Evolutionary conservation across 352 stramenopile genomes (phyloP), one percentile per base, ranked within the genome.

Genomic region (Aphanomyces cochlioides): DNA sequence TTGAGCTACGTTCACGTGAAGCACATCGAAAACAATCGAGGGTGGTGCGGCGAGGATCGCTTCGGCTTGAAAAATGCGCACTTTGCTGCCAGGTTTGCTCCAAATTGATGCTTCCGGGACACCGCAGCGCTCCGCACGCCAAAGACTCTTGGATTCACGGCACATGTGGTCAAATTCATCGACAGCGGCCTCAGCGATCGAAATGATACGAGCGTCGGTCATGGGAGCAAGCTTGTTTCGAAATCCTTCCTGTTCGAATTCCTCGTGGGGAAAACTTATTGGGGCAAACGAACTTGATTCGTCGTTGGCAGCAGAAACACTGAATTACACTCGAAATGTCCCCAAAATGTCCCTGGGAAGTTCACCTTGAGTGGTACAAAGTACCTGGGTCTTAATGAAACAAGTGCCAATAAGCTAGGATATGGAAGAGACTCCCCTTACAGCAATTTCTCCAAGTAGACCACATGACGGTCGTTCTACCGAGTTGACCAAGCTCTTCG

Each of bases 91-190:
- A 40, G 54, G 54, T 39, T 61, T 61, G 54, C 54, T 61, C 54
- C 54, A 61, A 37, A 61, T 61, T 12, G 54, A 43, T 5, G 54
- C 54, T 12, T 61, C 34, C 54, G 54, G 6, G 17, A 61, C 54
- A 17, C 37, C 37, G 54, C 54, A 61, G 15, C 6, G 39, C n/a
- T 61, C 54, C 19, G 13, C 43, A 37, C 28, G 54, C 54, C 54
- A 61, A 12, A 61, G 36, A 37, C 12, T 39, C 54, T 61, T 61
- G 19, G 54, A 61, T 37, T 61, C 54, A 6, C 2, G 5, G 54
- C 54, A 61, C 54, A 61, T 61, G 1, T 13, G 1, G 34, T 61
- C 10, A n/a, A 61, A 41, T 61, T 61, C 54, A 41, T 61, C 54
- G 28, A 61, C 17, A 1, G 54, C 54, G 7, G 54, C 54, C n/a